Evolutionary conservation across 1,284 basidiomycete species (phyloP), one percentile per base, ranked within the genome.

Genomic region (Stygiomarasmius scandens): DNA sequence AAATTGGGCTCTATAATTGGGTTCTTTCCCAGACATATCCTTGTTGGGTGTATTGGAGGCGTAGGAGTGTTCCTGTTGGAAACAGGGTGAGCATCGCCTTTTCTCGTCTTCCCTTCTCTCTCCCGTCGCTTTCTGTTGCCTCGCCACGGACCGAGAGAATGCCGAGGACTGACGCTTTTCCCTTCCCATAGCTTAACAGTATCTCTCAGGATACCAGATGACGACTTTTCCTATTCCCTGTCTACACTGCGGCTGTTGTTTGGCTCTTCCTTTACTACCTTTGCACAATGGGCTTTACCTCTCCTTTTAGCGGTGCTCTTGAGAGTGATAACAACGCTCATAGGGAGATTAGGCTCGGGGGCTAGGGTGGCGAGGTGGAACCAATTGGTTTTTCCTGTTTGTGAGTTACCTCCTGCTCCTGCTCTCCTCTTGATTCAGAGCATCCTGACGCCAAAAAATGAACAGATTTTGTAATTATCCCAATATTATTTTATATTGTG

Each of bases 21-120:
- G 0, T 99, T 98, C 76, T 98, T 99, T 75, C 96, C 96, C 11
- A 82, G 96, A 8, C 96, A 98, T 71, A 98, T 98, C 68, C 81
- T 96, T 9, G 92, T 97, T 11, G 95, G 95, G 1, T 96, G 95
- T 68, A 98, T 99, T 46, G 96, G 96, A 11, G 96, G 96, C 23
- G 94, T 99, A 23, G 96, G 96, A 12, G 86, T 92, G 14, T 99
- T 99, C 73, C 78, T 99, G 43, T 85, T 96, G 52, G 79, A 90
- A 66, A 97, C 94, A 1, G 95, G 94, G 88, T 91, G 63, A 58
- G 80, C 71, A 41, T 19, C 25, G 20, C 16, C 20, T 23, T 38
- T n/a, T 34, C 8, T 14, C 32, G 8, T 14, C 32, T 14, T 34
- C 8, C 32, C 14, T 34, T 14, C 32, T 34, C 14, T 52, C 22